These are phyloP conservation scores for Hemerocallis citrina DNA, from an alignment of 106 monocot genomes.

Conservation along the genomic window DNA sequence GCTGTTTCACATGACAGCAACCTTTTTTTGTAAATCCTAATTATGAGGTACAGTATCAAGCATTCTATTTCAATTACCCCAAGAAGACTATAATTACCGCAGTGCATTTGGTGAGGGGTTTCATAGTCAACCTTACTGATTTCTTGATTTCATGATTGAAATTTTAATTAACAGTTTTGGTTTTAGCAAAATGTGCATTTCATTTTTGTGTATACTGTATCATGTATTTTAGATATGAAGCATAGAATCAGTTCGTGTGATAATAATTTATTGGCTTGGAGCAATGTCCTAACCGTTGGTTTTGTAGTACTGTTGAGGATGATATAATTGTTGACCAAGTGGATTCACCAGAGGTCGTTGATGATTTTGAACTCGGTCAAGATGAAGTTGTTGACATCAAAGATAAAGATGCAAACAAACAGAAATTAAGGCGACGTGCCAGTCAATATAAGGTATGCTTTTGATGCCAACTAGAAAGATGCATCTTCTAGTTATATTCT, in stretches of 20 bases:
- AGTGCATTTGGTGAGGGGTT: too few species aligned
- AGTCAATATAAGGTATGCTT: constrained; percentile 57
- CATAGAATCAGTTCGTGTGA: background rate
- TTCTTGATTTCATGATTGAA: too few species aligned
- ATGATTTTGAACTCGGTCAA: constrained; percentile 79
- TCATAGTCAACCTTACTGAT: too few species aligned
- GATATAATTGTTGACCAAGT: constrained; percentile 78
- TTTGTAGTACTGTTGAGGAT: constrained; percentile 71
- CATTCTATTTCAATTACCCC: too few species aligned
- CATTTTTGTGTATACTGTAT: background rate
- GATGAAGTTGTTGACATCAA: constrained; percentile 78
- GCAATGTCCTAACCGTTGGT: background rate
- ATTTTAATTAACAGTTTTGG: background rate
- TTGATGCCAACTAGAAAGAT: background rate
- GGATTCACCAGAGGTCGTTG: constrained; percentile 70
- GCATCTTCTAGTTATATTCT: background rate
- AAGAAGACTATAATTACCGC: too few species aligned
- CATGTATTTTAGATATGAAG: background rate
- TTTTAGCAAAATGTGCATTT: background rate
- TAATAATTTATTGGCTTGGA: background rate
- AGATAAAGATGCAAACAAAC: constrained; percentile 70
- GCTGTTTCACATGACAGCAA: background rate
- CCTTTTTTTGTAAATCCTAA: background rate
- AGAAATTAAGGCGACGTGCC: constrained; percentile 46
- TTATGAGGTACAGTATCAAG: too few species aligned